Base-by-base conservation (phyloP, 83 land plant species). In the Picea abies region DNA sequence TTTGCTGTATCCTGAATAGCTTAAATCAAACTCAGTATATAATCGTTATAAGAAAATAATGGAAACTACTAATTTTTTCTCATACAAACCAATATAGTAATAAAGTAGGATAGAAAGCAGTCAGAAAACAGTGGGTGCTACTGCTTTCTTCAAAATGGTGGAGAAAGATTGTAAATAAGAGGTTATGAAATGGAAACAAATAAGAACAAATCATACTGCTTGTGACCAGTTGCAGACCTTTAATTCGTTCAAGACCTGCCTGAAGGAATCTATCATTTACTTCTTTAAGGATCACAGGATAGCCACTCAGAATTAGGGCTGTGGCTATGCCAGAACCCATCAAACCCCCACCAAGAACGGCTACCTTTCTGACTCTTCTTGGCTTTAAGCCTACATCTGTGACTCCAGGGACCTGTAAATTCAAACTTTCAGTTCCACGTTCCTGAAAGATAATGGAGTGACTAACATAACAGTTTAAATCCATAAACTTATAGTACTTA, bases 341-440 rank as follows among this genome's bases (percentile, higher is more conserved):
- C 39, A 90, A 82, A 41, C 91, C 92, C 44, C 90, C 92, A 61
- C 92, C 92, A 60, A 90, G 60, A 3, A 90, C 85, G 20, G 86
- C 92, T 47, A 85, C 92, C 66, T 81, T 85, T 83, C 76, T 85
- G 29, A 85, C 61, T 4, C 75, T 76, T 71, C 93, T 88, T 76
- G 97, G 92, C 37, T 77, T 77, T 81, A 95, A 82, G 32, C 94
- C 92, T 60, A 87, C 32, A 69, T 95, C 96, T 39, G 94, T 87
- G n/a, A 95, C 85, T 35, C 96, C 96, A 56, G 96, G 97, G 82
- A 95, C 94, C 97, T 95, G 90, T 66, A 76, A 62, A 65, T 80
- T 14, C 26, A 29, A 56, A 9, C 52, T 73, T 41, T 47, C 58
- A 15, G 22, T 44, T 73, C 26, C 2, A 47, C 47, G 14, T 60